These are phyloP conservation scores for Alloascoidea hylecoeti DNA, from an alignment of 805 yeast species.

Conservation along the genomic window DNA sequence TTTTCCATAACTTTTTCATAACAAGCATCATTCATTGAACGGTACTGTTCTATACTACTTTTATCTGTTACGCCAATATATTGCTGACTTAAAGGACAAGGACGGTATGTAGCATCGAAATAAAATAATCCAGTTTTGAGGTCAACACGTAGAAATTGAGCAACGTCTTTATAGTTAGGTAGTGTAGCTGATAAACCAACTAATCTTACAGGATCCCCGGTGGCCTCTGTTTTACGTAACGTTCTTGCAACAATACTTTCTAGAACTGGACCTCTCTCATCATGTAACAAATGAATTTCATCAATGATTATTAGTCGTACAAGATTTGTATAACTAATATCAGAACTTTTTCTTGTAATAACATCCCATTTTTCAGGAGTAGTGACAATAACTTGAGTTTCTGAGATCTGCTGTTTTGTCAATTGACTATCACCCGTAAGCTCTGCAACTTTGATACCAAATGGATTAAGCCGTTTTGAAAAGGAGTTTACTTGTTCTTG, in stretches of 20 bases:
- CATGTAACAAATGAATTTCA: constrained; percentile 87
- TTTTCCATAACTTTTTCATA: constrained; percentile 62
- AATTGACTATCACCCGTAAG: constrained; percentile 82
- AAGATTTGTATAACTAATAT: constrained; percentile 44
- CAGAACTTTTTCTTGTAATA: constrained; percentile 70
- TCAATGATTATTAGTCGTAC: constrained; percentile 72
- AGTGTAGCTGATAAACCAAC: constrained; percentile 88
- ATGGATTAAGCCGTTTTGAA: constrained; percentile 45
- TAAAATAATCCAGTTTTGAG: constrained; percentile 48
- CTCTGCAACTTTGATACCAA: constrained; percentile 67
- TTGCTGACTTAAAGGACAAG: constrained; percentile 85
- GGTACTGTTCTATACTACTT: constrained; percentile 59
- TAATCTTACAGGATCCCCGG: constrained; percentile 42
- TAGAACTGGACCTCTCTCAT: constrained; percentile 88
- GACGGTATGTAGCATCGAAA: constrained; percentile 76
- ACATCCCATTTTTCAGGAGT: constrained; percentile 99
- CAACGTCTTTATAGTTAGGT: constrained; percentile 83
- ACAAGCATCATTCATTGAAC: constrained; percentile 85
- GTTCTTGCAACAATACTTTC: constrained; percentile 80
- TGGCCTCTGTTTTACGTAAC: constrained; percentile 27
- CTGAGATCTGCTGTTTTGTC: constrained; percentile 58
- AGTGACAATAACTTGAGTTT: constrained; percentile 75
- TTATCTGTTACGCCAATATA: constrained; percentile 81
- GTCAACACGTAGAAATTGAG: constrained; percentile 60
- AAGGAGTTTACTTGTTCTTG: constrained; percentile 91